Evolutionary conservation across 495 filamentous ascomycete species (phyloP).

Genomic region (Lepraria neglecta): DNA sequence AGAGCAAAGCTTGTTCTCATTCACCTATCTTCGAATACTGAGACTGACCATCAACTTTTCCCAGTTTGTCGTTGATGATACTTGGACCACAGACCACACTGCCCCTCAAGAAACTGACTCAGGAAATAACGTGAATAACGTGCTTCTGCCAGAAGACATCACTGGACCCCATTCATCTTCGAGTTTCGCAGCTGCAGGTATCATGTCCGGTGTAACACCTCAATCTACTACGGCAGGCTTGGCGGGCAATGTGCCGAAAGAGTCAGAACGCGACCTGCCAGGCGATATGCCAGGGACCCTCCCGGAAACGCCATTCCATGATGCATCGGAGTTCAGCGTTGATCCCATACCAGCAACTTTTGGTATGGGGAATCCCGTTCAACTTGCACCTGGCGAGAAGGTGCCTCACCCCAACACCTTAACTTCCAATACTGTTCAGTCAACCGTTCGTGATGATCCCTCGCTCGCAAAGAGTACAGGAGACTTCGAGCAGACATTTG

Average conservation of each 20-base stretch:
- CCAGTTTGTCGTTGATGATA: slow-evolving; percentile 87
- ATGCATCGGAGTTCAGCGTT: slow-evolving; percentile 55
- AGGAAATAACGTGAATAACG: slow-evolving; percentile 78
- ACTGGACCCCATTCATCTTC: slow-evolving; percentile 36
- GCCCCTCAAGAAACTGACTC: slow-evolving; percentile 73
- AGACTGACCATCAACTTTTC: slow-evolving; percentile 7
- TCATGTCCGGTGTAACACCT: slow-evolving; percentile 64
- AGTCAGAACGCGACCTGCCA: slow-evolving; percentile 32
- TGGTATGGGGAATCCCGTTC: slow-evolving; percentile 73
- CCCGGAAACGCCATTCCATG: slow-evolving; percentile 65
- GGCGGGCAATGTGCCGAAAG: slow-evolving; percentile 61
- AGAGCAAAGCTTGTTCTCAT: no score
- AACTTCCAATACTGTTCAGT: slow-evolving; percentile 43
- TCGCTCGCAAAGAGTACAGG: slow-evolving; percentile 23
- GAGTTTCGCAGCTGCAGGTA: slow-evolving; percentile 34
- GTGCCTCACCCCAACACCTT: slow-evolving; percentile 57
- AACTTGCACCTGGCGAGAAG: slow-evolving; percentile 70
- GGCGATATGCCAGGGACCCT: slow-evolving; percentile 65
- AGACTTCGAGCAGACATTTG: slow-evolving; percentile 24
- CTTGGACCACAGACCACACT: slow-evolving; percentile 73
- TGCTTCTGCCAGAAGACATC: slow-evolving; percentile 70
- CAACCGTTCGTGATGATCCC: slow-evolving; percentile 33
- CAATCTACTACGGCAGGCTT: slow-evolving; percentile 68
- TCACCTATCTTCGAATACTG: not conserved
- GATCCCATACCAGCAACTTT: slow-evolving; percentile 69